These are phyloP conservation scores for Huntiella savannae DNA, from an alignment of 2,329 filamentous ascomycete genomes.

Conservation along the genomic window DNA sequence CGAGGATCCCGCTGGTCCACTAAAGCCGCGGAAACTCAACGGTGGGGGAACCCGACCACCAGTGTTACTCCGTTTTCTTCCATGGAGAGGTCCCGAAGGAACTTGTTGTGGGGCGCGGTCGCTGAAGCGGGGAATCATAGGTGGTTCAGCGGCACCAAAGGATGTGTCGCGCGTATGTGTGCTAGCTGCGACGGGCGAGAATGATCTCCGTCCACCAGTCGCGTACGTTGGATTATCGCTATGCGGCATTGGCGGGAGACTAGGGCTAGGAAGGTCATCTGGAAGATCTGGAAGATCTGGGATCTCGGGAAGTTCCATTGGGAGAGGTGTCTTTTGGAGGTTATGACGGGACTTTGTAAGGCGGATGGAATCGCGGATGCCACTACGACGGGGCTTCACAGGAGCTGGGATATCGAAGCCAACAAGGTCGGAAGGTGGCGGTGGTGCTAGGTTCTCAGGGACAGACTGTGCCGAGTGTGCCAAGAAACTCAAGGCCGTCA, in stretches of 20 bases:
- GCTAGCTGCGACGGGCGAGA: conserved; percentile 18
- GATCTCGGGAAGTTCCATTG: conserved; percentile 31
- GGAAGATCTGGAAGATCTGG: conserved; percentile 30
- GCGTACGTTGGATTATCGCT: conserved; percentile 16
- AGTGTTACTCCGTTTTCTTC: conserved; percentile 77
- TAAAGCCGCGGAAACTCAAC: conserved; percentile 62
- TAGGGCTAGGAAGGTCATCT: conserved; percentile 24
- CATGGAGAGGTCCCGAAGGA: conserved; percentile 31
- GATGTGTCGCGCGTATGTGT: conserved; percentile 30
- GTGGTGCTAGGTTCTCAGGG: conserved; percentile 46
- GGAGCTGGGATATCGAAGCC: conserved; percentile 30
- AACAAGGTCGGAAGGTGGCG: conserved; percentile 25
- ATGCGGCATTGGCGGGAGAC: conserved; percentile 22
- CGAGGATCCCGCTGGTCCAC: conserved; percentile 28
- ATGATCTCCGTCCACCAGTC: conserved; percentile 20
- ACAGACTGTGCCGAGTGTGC: conserved; percentile 72
- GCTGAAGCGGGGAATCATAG: conserved; percentile 47
- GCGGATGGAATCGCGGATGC: conserved; percentile 75
- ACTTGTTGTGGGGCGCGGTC: conserved; percentile 28
- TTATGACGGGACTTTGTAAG: conserved; percentile 48
- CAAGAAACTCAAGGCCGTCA: conserved; percentile 85
- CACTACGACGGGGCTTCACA: conserved; percentile 28
- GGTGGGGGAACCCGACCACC: conserved; percentile 54
- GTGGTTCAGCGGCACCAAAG: conserved; percentile 48
- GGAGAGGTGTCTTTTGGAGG: conserved; percentile 19